Evolutionary conservation across 2,329 filamentous ascomycete genomes (phyloP).

Genomic region (Aureobasidium sp.): DNA sequence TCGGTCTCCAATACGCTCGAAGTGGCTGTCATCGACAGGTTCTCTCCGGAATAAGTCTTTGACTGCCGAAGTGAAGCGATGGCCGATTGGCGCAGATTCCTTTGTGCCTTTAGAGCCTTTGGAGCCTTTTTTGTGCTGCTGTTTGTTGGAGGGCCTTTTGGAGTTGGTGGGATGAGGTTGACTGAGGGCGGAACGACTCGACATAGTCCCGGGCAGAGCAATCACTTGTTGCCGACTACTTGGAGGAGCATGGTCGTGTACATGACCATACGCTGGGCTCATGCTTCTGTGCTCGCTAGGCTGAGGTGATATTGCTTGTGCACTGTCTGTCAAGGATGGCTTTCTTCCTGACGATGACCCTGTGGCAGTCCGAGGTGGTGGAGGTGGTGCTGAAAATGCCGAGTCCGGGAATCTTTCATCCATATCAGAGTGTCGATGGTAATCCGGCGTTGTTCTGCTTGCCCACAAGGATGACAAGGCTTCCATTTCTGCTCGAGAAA

Average conservation of each 20-base stretch:
- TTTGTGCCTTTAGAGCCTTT: no score
- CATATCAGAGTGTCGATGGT: not conserved
- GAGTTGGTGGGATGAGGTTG: not conserved
- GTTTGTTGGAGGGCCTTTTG: not conserved
- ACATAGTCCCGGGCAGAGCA: conserved; percentile 12
- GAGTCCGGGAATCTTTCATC: not conserved
- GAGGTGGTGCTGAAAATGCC: not conserved
- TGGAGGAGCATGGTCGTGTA: not conserved
- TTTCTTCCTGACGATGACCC: not conserved
- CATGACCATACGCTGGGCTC: conserved; percentile 5
- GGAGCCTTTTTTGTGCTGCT: not conserved
- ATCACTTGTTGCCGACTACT: not conserved
- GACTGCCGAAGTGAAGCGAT: conserved; percentile 20
- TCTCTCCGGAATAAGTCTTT: conserved; percentile 23
- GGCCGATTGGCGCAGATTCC: conserved; percentile 14
- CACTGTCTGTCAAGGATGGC: not conserved
- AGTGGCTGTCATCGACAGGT: conserved; percentile 20
- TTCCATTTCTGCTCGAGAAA: not conserved
- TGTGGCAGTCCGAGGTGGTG: not conserved
- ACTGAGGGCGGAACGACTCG: not conserved
- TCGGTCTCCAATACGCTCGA: conserved; percentile 21
- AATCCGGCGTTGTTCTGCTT: not conserved
- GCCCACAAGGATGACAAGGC: not conserved
- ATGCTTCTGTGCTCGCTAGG: not conserved
- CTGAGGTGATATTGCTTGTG: not conserved